Conservation (phyloP, 306 rosid genomes). For the Malus orientalis region DNA sequence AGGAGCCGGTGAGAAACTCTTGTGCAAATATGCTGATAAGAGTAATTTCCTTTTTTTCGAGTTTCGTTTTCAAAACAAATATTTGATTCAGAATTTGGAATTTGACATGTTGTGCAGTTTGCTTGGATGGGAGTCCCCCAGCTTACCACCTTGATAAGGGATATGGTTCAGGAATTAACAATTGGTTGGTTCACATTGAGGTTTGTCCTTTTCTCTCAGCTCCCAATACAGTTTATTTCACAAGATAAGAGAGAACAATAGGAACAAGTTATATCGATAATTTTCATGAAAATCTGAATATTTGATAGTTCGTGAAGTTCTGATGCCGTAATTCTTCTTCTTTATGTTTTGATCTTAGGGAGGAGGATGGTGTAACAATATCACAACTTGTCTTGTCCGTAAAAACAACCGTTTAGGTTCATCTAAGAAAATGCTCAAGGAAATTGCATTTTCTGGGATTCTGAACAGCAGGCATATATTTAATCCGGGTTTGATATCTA, state of each 20-base stretch:
- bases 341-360: slow-evolving; percentile 42
- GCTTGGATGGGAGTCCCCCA: slow-evolving; percentile 94
- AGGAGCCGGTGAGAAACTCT: slow-evolving; percentile 76
- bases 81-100: background rate
- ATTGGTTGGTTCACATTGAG: slow-evolving; percentile 81
- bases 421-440: slow-evolving; percentile 59
- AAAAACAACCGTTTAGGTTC: slow-evolving; percentile 73
- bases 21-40: background rate
- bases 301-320: background rate
- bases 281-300: background rate
- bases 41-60: background rate
- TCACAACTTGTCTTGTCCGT: slow-evolving; percentile 71
- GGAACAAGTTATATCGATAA: background rate
- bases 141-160: slow-evolving; percentile 84
- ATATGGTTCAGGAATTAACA: slow-evolving; percentile 67
- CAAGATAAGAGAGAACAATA: background rate
- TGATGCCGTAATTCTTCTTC: background rate
- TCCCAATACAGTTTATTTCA: background rate
- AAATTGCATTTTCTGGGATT: slow-evolving; percentile 68
- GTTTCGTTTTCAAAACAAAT: background rate
- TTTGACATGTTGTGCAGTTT: slow-evolving; percentile 46
- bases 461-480: slow-evolving; percentile 35
- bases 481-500: slow-evolving; percentile 67
- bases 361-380: slow-evolving; percentile 98
- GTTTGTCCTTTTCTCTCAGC: slow-evolving; percentile 38